phyloP scores from a whole-genome alignment of 768 basidiomycete species.

The Crucibulum laeve region DNA sequence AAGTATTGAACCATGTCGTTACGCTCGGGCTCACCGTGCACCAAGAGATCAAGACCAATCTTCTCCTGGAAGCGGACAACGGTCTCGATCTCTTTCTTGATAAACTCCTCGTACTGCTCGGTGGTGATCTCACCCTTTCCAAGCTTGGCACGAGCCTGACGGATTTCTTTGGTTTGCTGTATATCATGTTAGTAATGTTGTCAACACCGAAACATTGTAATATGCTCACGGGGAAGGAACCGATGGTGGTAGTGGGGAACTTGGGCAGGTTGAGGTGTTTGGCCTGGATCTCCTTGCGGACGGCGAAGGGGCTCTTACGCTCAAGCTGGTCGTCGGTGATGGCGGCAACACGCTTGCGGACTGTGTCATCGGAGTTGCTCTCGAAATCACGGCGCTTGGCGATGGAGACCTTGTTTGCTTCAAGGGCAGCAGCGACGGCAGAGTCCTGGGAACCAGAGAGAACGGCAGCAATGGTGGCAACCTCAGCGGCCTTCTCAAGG shows the following conservation, averaged over 20 bases:
- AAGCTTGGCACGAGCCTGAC: slow-evolving; percentile 92
- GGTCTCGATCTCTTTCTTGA: slow-evolving; percentile 93
- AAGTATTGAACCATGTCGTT: slow-evolving; percentile 99
- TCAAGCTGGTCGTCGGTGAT: slow-evolving; percentile 84
- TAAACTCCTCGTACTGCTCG: slow-evolving; percentile 92
- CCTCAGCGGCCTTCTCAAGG: slow-evolving; percentile 90
- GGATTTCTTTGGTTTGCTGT: slow-evolving; percentile 98
- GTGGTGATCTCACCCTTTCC: slow-evolving; percentile 85
- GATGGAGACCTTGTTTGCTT: slow-evolving; percentile 88
- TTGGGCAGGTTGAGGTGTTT: slow-evolving; percentile 87
- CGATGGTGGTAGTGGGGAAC: slow-evolving; percentile 98
- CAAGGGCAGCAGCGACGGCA: slow-evolving; percentile 65
- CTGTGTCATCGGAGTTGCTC: slow-evolving; percentile 85
- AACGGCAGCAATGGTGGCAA: slow-evolving; percentile 79
- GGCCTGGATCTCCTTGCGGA: slow-evolving; percentile 84
- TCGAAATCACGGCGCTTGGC: slow-evolving; percentile 94
- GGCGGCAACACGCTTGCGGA: slow-evolving; percentile 91
- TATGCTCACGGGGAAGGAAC: slow-evolving; percentile 86
- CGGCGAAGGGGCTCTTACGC: slow-evolving; percentile 85
- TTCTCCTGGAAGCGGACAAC: slow-evolving; percentile 97
- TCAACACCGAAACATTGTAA: background rate
- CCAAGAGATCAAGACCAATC: slow-evolving; percentile 92
- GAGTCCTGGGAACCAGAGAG: slow-evolving; percentile 83
- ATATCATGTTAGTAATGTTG: slow-evolving; percentile 11
- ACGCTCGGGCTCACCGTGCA: slow-evolving; percentile 98